Conservation (phyloP, 306 rosid genomes). For the Quercus berberidifolia region DNA sequence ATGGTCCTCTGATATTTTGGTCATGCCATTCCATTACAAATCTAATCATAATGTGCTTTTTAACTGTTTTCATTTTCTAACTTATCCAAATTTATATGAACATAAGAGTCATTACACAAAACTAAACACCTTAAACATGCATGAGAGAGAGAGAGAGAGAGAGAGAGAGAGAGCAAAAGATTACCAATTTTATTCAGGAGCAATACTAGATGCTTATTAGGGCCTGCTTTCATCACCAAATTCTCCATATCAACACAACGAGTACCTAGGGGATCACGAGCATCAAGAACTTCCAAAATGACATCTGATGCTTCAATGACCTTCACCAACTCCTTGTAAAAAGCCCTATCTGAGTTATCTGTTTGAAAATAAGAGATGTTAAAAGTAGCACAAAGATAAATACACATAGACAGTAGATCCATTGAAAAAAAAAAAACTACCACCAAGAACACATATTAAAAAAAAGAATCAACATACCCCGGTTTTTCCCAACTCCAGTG, state of each 20-base stretch:
- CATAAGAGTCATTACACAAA: not conserved
- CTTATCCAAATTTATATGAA: not conserved
- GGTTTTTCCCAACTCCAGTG: constrained; percentile 27
- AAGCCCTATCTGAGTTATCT: constrained; percentile 77
- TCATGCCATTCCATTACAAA: not conserved
- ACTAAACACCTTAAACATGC: not conserved
- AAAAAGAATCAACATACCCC: constrained; percentile 39
- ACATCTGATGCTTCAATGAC: constrained; percentile 94
- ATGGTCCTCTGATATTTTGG: not conserved
- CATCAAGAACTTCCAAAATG: constrained; percentile 93
- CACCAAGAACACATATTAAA: not conserved
- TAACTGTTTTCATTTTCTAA: not conserved
- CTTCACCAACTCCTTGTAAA: constrained; percentile 83
- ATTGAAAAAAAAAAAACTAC: not conserved
- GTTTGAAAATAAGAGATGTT: not conserved
- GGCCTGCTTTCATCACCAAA: constrained; percentile 78
- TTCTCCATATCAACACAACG: constrained; percentile 85
- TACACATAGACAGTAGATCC: not conserved
- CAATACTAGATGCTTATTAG: constrained; percentile 81
- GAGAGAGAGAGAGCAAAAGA: not conserved
- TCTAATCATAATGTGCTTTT: not conserved
- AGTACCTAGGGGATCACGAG: constrained; percentile 95
- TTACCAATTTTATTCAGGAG: constrained; percentile 94
- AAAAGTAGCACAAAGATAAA: not conserved
- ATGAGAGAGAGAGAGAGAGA: not conserved